Base-by-base conservation (phyloP, 73 alveolate genomes). In the Strombidium stylifer region DNA sequence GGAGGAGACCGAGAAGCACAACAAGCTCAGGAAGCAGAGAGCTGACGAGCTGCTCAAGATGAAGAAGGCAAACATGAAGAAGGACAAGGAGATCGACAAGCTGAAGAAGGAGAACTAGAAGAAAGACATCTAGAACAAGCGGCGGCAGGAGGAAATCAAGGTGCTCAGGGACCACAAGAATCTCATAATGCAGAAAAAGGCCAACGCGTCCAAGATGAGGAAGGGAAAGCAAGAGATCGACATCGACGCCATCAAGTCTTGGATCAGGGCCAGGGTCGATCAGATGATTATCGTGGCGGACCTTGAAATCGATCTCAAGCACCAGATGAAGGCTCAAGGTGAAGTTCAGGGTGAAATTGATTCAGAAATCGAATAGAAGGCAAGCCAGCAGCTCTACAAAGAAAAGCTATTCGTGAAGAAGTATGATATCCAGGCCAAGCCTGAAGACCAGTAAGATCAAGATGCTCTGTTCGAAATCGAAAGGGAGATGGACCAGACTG, bases 1-100 rank as follows among this genome's bases (percentile, higher is more conserved):
- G 61, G 92, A 82, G 51, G 89, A 86, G 53, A 39, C 62, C n/a
- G 87, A 86, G 37, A 53, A 57, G 49, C 71, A 62, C 56, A 56
- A 66, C 19, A 82, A 86, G 28, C 82, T 83, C 85, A 86, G 82
- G 74, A 32, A 54, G 28, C 80, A 66, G 6, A 65, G 71, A 18
- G 73, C 51, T 10, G 82, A 82, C 50, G 88, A 84, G 56, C 37
- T 86, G 0, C 60, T 82, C 72, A 37, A 39, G 16, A 59, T 68
- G 64, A 82, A 86, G 68, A 49, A 69, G 32, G 42, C 57, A 8
- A 77, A 59, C 42, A 53, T 65, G 21, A 78, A 68, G 72, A 86
- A 86, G 39, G 96, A 86, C 40, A 69, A 70, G 55, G 80, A 74
- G 36, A 75, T 86, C 39, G 34, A 28, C 34, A 24, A 65, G 42